Evolutionary conservation across 129 eudicot species (phyloP).

Genomic region (Gnaphalium uliginosum): DNA sequence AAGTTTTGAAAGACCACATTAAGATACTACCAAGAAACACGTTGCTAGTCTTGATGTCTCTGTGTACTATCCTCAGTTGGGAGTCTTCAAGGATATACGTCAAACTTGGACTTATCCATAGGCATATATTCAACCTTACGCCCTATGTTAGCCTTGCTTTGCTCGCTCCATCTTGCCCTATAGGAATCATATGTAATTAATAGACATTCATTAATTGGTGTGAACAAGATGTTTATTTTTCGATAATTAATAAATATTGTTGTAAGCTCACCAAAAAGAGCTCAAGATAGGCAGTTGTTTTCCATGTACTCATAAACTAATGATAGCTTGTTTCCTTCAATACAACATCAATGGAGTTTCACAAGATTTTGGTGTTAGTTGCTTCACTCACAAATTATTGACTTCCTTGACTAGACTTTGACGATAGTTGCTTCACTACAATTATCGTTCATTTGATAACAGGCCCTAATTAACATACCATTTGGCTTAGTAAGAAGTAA

Average conservation of each 20-base stretch:
- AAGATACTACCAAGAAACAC: constrained; percentile 72
- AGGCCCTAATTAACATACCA: constrained; percentile 47
- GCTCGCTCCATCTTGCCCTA: constrained; percentile 47
- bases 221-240: not conserved
- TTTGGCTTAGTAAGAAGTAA: constrained; percentile 20
- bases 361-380: constrained; percentile 87
- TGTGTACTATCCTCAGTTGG: constrained; percentile 66
- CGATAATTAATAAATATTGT: not conserved
- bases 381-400: constrained; percentile 81
- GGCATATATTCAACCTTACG: constrained; percentile 68
- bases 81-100: constrained; percentile 85
- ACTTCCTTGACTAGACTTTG: constrained; percentile 80
- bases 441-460: constrained; percentile 62
- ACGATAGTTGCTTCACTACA: constrained; percentile 79
- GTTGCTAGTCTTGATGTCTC: constrained; percentile 84
- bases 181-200: not conserved
- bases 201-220: not conserved
- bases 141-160: constrained; percentile 66
- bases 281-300: constrained; percentile 71
- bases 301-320: constrained; percentile 87
- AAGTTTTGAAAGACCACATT: constrained; percentile 81
- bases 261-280: constrained; percentile 63
- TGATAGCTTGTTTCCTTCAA: constrained; percentile 77
- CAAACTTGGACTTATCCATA: constrained; percentile 77
- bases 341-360: constrained; percentile 79